A percentile compares a stretch with the other conserved stretches of the same genome.
These are phyloP conservation scores for Manihot esculenta DNA, from an alignment of 441 rosid species.

Conservation along the genomic window DNA sequence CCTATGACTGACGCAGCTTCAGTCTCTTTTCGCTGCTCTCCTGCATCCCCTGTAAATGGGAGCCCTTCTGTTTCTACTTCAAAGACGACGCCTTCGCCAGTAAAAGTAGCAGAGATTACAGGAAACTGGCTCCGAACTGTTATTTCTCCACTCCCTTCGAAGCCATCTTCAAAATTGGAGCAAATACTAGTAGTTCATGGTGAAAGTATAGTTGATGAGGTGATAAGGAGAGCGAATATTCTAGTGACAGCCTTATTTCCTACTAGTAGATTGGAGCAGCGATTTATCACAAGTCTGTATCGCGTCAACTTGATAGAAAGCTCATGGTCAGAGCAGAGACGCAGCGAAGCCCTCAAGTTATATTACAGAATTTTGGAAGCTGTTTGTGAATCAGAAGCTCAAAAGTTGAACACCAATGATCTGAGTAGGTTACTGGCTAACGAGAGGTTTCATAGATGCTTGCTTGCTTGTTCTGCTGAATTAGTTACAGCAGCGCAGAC, in stretches of 20 bases:
- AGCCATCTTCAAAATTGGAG: not conserved
- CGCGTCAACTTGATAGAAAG: not conserved
- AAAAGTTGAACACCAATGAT: not conserved
- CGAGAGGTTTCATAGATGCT: conserved; percentile 7
- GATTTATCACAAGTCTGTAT: not conserved
- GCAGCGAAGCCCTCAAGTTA: not conserved
- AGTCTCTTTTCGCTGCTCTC: not conserved
- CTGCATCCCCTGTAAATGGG: not conserved
- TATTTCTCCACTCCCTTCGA: conserved; percentile 11
- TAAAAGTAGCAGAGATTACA: not conserved
- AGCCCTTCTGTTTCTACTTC: not conserved
- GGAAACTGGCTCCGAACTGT: not conserved
- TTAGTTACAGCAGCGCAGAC: not conserved
- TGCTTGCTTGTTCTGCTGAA: conserved; percentile 4
- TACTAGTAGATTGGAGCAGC: not conserved
- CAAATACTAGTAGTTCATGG: not conserved
- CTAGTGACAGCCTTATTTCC: conserved; percentile 1
- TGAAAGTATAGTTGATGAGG: not conserved
- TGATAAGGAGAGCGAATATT: not conserved
- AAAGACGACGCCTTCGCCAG: not conserved
- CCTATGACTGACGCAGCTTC: not conserved
- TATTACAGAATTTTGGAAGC: conserved; percentile 4
- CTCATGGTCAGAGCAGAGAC: conserved; percentile 1
- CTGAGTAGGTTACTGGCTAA: not conserved
- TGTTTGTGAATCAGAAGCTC: not conserved